Conservation (phyloP, 164 flowering plant genomes). For the Nelumbo lutea region DNA sequence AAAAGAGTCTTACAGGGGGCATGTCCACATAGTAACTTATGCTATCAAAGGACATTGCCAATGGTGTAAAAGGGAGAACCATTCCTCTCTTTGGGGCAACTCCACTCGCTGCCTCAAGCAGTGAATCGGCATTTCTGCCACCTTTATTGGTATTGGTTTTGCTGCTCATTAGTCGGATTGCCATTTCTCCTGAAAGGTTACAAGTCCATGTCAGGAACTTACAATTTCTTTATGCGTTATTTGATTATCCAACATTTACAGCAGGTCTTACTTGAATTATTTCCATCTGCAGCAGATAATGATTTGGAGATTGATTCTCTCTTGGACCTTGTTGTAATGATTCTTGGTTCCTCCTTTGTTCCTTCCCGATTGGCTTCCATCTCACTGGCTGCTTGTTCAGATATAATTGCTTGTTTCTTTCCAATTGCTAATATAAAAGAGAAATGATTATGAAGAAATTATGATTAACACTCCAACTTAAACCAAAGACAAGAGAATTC, state of each 20-base stretch:
- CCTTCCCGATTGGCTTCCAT: conserved; percentile 16
- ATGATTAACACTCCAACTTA: neutral
- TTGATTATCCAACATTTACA: neutral
- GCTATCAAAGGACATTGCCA: conserved; percentile 83
- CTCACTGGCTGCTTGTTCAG: conserved; percentile 26
- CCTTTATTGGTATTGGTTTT: conserved; percentile 29
- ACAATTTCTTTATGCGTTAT: neutral
- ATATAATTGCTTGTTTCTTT: conserved; percentile 32
- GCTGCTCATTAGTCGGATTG: conserved; percentile 45
- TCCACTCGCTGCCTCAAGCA: conserved; percentile 45
- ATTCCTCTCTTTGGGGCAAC: conserved; percentile 88
- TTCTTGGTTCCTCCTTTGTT: conserved; percentile 17
- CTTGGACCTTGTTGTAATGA: conserved; percentile 23
- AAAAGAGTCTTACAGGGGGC: conserved; percentile 57
- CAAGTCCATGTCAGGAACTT: conserved; percentile 3
- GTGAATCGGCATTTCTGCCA: conserved; percentile 35
- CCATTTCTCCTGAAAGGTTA: conserved; percentile 55
- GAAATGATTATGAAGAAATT: neutral
- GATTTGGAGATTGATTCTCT: conserved; percentile 17
- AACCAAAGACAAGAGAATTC: neutral
- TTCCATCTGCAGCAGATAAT: conserved; percentile 43
- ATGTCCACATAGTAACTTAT: conserved; percentile 88
- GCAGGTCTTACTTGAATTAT: conserved; percentile 43
- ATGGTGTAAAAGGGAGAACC: conserved; percentile 91
- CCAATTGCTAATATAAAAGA: conserved; percentile 22